Evolutionary conservation across 352 stramenopile species (phyloP), one percentile per base, ranked within the genome.

Genomic region (Phytophthora hibernalis): DNA sequence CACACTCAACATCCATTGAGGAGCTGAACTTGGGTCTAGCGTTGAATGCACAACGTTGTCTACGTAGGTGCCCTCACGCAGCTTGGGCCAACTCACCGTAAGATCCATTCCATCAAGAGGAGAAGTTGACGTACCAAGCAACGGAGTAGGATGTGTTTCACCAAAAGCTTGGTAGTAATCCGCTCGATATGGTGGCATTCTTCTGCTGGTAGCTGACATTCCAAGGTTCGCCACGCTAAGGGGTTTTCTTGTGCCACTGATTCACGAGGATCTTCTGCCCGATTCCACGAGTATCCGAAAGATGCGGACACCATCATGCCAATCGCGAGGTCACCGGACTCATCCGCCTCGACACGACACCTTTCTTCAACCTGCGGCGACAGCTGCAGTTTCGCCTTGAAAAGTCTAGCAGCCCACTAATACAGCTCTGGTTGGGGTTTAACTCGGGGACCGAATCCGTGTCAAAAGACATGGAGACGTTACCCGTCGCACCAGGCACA

Each of bases 21-120:
- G 85, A 7, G 87, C 87, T 7, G 76, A 83, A 20, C 65, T 76
- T 1, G 85, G 80, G 49, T 93, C 79, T 33, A 95, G 61, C 1
- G 85, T 93, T 40, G 87, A 93, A 47, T 95, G 87, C 22, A 95
- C 87, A 2, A 82, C 83, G 57, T 95, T 95, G 65, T 95, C 87
- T 4, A 95, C 87, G 40, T 91, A 95, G 6, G 82, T 86, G 6
- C 87, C 87, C 78, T 95, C 87, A 33, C 83, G 74, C 30, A 95
- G 61, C 33, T 85, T 85, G 0, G 82, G 79, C 87, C 87, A 95
- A 21, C 80, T 79, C 5, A 80, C 73, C 2, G 75, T 85, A 16
- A 95, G 71, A 44, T 90, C 70, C 51, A 95, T 76, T 28, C 66
- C 76, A 3, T 70, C 35, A 16, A 95, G 54, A 38, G 87, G 83